Conservation (phyloP, 306 rosid species). For the Ormosia semicastrata region DNA sequence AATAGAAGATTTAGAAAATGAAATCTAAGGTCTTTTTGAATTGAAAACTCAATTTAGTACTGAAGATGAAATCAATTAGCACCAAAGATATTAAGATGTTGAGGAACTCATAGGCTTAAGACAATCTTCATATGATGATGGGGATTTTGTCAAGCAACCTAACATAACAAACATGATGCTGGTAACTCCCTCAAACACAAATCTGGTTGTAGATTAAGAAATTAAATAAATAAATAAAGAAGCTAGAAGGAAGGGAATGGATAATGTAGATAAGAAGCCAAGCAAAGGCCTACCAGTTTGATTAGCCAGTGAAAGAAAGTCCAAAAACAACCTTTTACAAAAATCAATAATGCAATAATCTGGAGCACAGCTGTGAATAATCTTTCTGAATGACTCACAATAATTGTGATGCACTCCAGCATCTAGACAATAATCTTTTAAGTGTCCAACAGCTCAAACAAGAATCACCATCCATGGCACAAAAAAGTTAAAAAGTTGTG, state of each 20-base stretch:
- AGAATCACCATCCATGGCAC: slow-evolving; percentile 22
- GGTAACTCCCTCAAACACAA: slow-evolving; percentile 18
- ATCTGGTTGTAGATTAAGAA: background rate
- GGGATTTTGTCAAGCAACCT: slow-evolving; percentile 5
- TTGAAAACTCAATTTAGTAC: slow-evolving; percentile 5
- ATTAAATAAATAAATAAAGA: background rate
- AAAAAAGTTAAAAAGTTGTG: slow-evolving; percentile 3
- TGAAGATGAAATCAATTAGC: slow-evolving; percentile 11
- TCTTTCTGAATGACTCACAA: background rate
- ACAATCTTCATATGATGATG: slow-evolving; percentile 1
- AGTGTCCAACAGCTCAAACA: slow-evolving; percentile 21
- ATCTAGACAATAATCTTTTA: slow-evolving; percentile 21
- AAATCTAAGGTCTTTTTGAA: background rate
- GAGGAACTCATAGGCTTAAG: slow-evolving; percentile 5
- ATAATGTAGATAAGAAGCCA: slow-evolving; percentile 16
- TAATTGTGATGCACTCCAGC: slow-evolving; percentile 17
- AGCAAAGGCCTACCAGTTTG: slow-evolving; percentile 20
- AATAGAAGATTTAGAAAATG: slow-evolving; percentile 16
- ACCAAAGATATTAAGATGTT: background rate
- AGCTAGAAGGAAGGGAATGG: background rate
- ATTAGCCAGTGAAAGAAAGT: background rate
- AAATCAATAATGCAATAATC: background rate
- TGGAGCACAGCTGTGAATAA: background rate
- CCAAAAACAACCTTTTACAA: background rate
- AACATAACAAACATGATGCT: slow-evolving; percentile 9